Percentiles rank a stretch among this genome's conserved stretches.
Evolutionary conservation across 2,329 filamentous ascomycete species (phyloP).

Genomic region (Xylaria sp.): DNA sequence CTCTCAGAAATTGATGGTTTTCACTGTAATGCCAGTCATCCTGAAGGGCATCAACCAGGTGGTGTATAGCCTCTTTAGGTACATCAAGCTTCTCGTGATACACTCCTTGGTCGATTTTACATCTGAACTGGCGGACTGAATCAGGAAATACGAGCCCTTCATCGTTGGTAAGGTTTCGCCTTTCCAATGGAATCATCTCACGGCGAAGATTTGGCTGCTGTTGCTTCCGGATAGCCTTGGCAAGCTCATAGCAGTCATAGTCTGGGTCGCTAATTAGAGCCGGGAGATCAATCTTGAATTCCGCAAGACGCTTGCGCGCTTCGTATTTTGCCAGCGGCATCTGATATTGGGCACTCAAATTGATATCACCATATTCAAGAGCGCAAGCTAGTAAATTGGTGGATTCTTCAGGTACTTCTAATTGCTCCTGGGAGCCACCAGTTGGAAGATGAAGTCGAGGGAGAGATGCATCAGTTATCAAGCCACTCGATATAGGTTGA

Average conservation of each 20-base stretch:
- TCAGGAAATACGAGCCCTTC: slow-evolving; percentile 44
- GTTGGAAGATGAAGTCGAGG: slow-evolving; percentile 37
- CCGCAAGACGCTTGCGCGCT: slow-evolving; percentile 16
- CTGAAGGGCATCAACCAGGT: slow-evolving; percentile 37
- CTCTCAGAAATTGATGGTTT: slow-evolving; percentile 27
- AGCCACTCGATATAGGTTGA: slow-evolving; percentile 18
- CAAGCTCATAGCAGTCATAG: slow-evolving; percentile 43
- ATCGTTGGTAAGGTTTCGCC: slow-evolving; percentile 40
- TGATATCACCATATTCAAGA: slow-evolving; percentile 19
- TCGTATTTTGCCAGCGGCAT: slow-evolving; percentile 23
- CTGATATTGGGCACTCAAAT: neutral
- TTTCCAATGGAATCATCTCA: slow-evolving; percentile 43
- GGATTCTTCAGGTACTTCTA: slow-evolving; percentile 36
- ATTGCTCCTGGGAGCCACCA: slow-evolving; percentile 37
- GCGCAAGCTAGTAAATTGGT: slow-evolving; percentile 34
- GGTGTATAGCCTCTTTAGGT: slow-evolving; percentile 37
- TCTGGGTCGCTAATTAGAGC: slow-evolving; percentile 45
- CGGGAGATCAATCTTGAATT: slow-evolving; percentile 45
- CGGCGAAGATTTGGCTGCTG: slow-evolving; percentile 35
- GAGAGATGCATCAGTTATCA: slow-evolving; percentile 37
- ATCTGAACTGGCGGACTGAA: slow-evolving; percentile 30
- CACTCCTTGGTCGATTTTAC: slow-evolving; percentile 25
- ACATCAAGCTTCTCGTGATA: slow-evolving; percentile 43
- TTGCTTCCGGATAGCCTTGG: slow-evolving; percentile 32
- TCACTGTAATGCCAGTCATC: slow-evolving; percentile 37